These are phyloP conservation scores for Tubosaeta sp. DNA, from an alignment of 768 basidiomycete genomes.

Conservation along the genomic window DNA sequence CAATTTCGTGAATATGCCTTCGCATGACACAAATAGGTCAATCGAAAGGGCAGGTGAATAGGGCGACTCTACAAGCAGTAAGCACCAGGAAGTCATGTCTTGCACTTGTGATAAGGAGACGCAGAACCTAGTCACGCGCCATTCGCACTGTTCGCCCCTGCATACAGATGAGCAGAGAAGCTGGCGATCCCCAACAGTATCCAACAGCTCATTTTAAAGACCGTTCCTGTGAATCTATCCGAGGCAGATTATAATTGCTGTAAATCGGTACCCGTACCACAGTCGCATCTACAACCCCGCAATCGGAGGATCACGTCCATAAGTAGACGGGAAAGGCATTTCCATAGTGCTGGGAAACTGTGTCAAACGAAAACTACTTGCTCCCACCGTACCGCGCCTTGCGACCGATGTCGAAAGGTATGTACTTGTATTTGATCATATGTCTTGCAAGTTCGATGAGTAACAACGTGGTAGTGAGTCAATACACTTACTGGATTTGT, in stretches of 20 bases:
- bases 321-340: slow-evolving; percentile 5
- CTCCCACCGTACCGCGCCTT: slow-evolving; percentile 79
- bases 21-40: too few relatives aligned
- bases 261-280: slow-evolving; percentile 28
- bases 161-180: not conserved
- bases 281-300: slow-evolving; percentile 17
- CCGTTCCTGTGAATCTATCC: not conserved
- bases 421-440: slow-evolving; percentile 98
- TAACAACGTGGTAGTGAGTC: not conserved
- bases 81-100: too few relatives aligned
- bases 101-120: too few relatives aligned
- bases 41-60: too few relatives aligned
- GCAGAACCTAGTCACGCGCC: too few relatives aligned
- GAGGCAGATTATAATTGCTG: slow-evolving; percentile 21
- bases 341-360: not conserved
- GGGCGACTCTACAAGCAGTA: too few relatives aligned
- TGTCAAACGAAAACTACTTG: slow-evolving; percentile 32
- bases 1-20: too few relatives aligned
- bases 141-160: too few relatives aligned
- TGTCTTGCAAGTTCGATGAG: slow-evolving; percentile 52
- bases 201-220: not conserved
- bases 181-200: not conserved
- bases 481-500: slow-evolving; percentile 78
- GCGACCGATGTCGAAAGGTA: slow-evolving; percentile 93
- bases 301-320: slow-evolving; percentile 11